phyloP scores from a whole-genome alignment of 2,329 filamentous ascomycete genomes.

The Emmonsiellopsis sp. region DNA sequence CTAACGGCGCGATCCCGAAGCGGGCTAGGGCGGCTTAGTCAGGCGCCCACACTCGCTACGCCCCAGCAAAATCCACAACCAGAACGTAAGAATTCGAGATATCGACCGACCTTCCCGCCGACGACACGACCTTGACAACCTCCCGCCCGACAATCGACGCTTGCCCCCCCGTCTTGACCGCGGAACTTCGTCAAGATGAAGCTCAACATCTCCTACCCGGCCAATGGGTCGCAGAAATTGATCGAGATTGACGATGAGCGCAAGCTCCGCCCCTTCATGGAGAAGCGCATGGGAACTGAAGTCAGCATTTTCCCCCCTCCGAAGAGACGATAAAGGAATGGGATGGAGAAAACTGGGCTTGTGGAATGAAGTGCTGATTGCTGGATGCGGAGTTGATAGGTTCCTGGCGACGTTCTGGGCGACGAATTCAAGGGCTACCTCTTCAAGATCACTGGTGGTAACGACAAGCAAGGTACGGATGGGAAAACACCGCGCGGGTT shows the following conservation, averaged over 20 bases:
- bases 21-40: conserved; percentile 26
- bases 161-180: conserved; percentile 39
- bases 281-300: conserved; percentile 71
- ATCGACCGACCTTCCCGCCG: conserved; percentile 3
- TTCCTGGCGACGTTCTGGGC: conserved; percentile 86
- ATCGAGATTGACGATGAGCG: conserved; percentile 99
- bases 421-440: conserved; percentile 99
- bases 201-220: conserved; percentile 79
- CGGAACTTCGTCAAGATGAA: conserved; percentile 57
- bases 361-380: not conserved
- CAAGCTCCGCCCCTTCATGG: conserved; percentile 98
- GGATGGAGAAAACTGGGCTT: not conserved
- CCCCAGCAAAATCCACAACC: conserved; percentile 27
- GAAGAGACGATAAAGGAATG: not conserved
- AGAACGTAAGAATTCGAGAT: conserved; percentile 6
- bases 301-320: conserved; percentile 26
- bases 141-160: conserved; percentile 32
- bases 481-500: not conserved
- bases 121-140: conserved; percentile 18
- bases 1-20: conserved; percentile 13
- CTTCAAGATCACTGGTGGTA: conserved; percentile 98
- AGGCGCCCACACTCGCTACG: conserved; percentile 34
- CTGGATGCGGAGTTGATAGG: conserved; percentile 40
- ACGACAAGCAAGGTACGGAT: conserved; percentile 87
- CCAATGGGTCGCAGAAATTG: conserved; percentile 99